Conservation (phyloP, 192 early-diverging fungal genomes). For the Backusella sp. region DNA sequence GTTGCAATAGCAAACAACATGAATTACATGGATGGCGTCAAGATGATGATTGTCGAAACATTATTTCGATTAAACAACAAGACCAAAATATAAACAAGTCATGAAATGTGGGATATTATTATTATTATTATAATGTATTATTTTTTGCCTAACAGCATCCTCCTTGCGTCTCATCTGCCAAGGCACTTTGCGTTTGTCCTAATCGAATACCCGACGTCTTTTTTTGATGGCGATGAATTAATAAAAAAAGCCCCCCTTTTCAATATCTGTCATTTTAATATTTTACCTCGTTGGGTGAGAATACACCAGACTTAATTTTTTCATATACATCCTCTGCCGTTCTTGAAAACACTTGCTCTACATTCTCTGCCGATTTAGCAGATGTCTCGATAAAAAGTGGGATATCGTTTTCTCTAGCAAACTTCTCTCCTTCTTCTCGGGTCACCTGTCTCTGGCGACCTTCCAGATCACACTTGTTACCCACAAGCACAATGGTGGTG, state of each 20-base stretch:
- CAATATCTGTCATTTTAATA: slow-evolving; percentile 12
- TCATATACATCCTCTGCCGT: slow-evolving; percentile 79
- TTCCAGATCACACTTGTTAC: slow-evolving; percentile 91
- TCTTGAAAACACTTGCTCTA: slow-evolving; percentile 79
- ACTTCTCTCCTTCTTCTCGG: slow-evolving; percentile 82
- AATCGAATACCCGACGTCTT: slow-evolving; percentile 59
- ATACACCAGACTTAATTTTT: slow-evolving; percentile 74
- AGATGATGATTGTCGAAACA: background rate
- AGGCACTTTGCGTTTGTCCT: slow-evolving; percentile 51
- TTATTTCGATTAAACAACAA: background rate
- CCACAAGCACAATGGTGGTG: slow-evolving; percentile 87
- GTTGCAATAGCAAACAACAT: background rate
- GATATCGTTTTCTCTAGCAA: slow-evolving; percentile 83
- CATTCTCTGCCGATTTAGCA: slow-evolving; percentile 86
- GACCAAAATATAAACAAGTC: background rate
- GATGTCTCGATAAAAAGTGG: slow-evolving; percentile 86
- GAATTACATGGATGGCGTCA: background rate
- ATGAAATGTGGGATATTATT: background rate
- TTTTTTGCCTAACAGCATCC: slow-evolving; percentile 10
- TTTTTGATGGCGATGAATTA: background rate
- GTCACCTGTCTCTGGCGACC: slow-evolving; percentile 72
- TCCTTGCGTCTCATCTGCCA: slow-evolving; percentile 18
- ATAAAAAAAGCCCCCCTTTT: background rate
- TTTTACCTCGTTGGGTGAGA: slow-evolving; percentile 67
- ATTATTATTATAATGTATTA: background rate